phyloP scores from a whole-genome alignment of 1,139 yeast genomes.

The Pichia inconspicua region DNA sequence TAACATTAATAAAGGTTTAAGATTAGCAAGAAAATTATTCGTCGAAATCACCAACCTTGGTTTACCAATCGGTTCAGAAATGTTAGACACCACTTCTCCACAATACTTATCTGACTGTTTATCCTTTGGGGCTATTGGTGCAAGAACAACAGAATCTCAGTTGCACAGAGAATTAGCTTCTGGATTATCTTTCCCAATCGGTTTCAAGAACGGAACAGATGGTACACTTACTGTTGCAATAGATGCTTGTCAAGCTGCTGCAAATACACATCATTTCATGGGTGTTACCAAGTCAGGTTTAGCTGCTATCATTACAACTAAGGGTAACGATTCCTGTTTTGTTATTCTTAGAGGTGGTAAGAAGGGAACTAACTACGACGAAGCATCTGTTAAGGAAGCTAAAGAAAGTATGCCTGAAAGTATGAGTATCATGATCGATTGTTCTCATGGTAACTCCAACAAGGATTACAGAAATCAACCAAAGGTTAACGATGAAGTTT shows the following conservation, averaged over 20 bases:
- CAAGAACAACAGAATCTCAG: slow-evolving; percentile 97
- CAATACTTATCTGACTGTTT: slow-evolving; percentile 88
- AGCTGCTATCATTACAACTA: slow-evolving; percentile 92
- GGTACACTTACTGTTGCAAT: slow-evolving; percentile 90
- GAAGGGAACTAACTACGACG: slow-evolving; percentile 87
- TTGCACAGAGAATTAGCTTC: slow-evolving; percentile 95
- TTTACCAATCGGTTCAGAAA: slow-evolving; percentile 91
- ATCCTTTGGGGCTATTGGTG: slow-evolving; percentile 97
- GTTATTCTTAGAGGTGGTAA: slow-evolving; percentile 95
- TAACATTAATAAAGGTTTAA: slow-evolving; percentile 91
- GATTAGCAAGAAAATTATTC: slow-evolving; percentile 79
- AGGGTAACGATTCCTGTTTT: slow-evolving; percentile 85
- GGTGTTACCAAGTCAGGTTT: slow-evolving; percentile 95
- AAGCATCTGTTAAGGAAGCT: slow-evolving; percentile 65
- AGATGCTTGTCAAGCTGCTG: slow-evolving; percentile 90
- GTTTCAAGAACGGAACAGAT: slow-evolving; percentile 97
- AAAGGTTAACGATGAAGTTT: slow-evolving; percentile 68
- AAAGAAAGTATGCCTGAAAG: slow-evolving; percentile 49
- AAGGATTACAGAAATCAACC: slow-evolving; percentile 96
- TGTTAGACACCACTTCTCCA: slow-evolving; percentile 98
- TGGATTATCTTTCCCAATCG: slow-evolving; percentile 94
- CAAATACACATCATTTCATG: slow-evolving; percentile 90
- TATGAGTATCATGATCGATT: slow-evolving; percentile 79
- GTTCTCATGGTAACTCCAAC: slow-evolving; percentile 94
- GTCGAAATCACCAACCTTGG: slow-evolving; percentile 70